Percentiles rank a stretch among this genome's conserved stretches.
Evolutionary conservation across 1,284 basidiomycete species (phyloP).

Genomic region (Austroboletus niveus): DNA sequence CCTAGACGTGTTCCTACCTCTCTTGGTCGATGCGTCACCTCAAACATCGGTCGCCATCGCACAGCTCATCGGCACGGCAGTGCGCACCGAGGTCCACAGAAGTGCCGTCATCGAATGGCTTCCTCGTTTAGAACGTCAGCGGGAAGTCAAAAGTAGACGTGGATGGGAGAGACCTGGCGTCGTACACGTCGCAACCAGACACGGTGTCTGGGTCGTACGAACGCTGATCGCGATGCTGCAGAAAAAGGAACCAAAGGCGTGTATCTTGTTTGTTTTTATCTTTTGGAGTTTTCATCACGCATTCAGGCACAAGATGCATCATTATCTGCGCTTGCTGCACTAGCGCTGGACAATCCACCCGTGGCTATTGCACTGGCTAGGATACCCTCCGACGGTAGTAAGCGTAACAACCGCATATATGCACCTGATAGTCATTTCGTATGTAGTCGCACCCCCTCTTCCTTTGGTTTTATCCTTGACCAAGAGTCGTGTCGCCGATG

Average conservation of each 20-base stretch:
- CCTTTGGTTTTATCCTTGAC: constrained; percentile 44
- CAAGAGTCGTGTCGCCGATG: constrained; percentile 53
- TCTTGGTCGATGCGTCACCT: constrained; percentile 45
- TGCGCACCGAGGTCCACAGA: constrained; percentile 57
- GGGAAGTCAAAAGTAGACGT: constrained; percentile 55
- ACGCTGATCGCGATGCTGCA: constrained; percentile 48
- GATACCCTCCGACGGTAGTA: constrained; percentile 40
- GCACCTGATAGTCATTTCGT: not conserved
- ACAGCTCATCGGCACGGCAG: constrained; percentile 52
- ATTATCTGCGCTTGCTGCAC: constrained; percentile 64
- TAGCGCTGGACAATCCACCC: constrained; percentile 63
- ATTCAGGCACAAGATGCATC: constrained; percentile 67
- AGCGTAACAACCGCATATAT: constrained; percentile 7
- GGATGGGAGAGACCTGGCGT: constrained; percentile 63
- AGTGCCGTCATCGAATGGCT: constrained; percentile 61
- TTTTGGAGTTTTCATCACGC: not conserved
- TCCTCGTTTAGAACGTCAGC: constrained; percentile 51
- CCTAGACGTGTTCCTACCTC: constrained; percentile 64
- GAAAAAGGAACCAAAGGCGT: constrained; percentile 53
- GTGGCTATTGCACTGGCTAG: constrained; percentile 51
- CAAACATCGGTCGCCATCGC: constrained; percentile 50
- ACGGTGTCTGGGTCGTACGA: constrained; percentile 60
- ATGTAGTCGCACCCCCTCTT: constrained; percentile 37
- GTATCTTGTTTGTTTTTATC: constrained; percentile 5
- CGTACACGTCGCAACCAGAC: constrained; percentile 38